These are phyloP conservation scores for Trichoderma simmonsii DNA, from an alignment of 2,329 filamentous ascomycete genomes.

Conservation along the genomic window DNA sequence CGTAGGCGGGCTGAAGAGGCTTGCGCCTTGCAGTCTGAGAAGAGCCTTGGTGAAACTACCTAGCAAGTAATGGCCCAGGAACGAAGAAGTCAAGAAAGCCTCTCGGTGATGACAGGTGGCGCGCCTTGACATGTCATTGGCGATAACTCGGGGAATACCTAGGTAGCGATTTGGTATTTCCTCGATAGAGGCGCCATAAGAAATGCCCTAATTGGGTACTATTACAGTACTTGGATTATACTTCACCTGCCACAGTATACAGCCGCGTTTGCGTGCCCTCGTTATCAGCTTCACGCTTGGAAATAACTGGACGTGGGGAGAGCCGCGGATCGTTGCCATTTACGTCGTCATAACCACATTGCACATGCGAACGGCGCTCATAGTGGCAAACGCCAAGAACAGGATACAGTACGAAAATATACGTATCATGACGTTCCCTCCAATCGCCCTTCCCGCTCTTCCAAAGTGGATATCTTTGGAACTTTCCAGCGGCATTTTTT, in stretches of 20 bases:
- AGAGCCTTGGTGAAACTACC: not conserved
- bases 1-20: not conserved
- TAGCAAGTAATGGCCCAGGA: not conserved
- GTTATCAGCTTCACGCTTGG: not conserved
- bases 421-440: not conserved
- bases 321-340: not conserved
- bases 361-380: not conserved
- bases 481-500: conserved; percentile 5
- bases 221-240: not conserved
- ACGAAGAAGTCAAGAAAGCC: not conserved
- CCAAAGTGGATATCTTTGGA: not conserved
- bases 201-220: not conserved
- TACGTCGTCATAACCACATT: not conserved
- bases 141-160: not conserved
- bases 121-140: not conserved
- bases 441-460: not conserved
- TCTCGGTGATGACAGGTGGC: not conserved
- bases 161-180: not conserved
- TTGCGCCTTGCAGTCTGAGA: not conserved
- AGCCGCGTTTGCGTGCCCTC: no score
- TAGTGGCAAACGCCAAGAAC: conserved; percentile 10
- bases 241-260: not conserved
- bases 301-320: not conserved
- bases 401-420: not conserved
- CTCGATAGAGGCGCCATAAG: not conserved